Percentiles rank a stretch among this genome's conserved stretches.
Evolutionary conservation across 2,329 filamentous ascomycete genomes (phyloP).

Genomic region (Thielaviopsis populi): DNA sequence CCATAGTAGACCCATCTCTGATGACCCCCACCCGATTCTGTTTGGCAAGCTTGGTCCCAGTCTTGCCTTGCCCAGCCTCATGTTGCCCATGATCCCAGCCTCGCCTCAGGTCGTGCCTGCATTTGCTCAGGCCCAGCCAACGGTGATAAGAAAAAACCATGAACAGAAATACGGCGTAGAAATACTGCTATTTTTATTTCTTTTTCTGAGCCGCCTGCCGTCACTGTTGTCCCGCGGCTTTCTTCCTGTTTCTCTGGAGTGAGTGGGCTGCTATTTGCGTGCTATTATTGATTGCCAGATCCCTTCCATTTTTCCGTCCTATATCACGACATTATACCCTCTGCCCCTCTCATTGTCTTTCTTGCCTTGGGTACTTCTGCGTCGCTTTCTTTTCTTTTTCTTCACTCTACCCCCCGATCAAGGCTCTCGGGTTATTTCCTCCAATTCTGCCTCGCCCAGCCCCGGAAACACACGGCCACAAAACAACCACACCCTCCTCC

Average conservation of each 20-base stretch:
- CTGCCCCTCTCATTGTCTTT: constrained; percentile 4
- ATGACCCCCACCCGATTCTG: neutral
- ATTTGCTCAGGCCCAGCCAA: neutral
- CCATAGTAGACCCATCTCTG: too few species aligned
- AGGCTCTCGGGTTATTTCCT: neutral
- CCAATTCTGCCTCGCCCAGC: neutral
- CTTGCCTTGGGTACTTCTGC: neutral
- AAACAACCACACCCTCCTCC: too few species aligned
- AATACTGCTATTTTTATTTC: neutral
- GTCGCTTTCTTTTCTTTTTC: neutral
- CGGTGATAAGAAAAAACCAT: neutral
- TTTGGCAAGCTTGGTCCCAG: neutral
- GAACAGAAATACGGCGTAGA: neutral
- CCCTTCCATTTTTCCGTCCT: neutral
- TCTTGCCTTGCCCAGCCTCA: constrained; percentile 5
- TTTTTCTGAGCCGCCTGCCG: neutral
- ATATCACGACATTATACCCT: constrained; percentile 4
- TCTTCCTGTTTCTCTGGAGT: neutral
- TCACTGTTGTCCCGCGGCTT: neutral
- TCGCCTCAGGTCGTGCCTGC: neutral
- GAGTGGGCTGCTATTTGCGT: neutral
- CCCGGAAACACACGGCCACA: neutral
- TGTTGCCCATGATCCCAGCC: neutral
- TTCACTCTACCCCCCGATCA: neutral
- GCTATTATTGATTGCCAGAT: neutral